Evolutionary conservation across 169 alveolate species (phyloP), one percentile per base, ranked within the genome.

Genomic region (Cryptosporidium meleagridis): DNA sequence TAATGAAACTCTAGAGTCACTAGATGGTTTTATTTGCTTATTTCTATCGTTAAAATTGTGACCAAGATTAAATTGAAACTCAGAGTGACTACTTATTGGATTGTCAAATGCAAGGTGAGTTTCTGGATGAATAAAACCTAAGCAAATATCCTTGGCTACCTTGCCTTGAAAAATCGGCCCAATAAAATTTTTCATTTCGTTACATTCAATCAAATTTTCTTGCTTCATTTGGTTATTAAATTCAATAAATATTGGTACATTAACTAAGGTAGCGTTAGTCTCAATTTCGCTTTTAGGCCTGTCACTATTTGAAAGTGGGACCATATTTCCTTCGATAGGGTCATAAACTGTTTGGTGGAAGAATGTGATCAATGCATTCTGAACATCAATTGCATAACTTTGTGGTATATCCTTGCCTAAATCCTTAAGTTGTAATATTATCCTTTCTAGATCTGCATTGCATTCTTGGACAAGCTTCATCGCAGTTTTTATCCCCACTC

Each of bases 401-500:
- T 26, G 10, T n/a, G 87, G 75, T 41, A 80, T 70, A n/a, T 80
- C 26, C 52, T 80, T 80, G 0, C 87, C 87, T 29, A 80, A 31
- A 21, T 59, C 75, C 26, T 80, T 61, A 16, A 80, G 75, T 62
- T 80, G 87, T 4, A 65, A 48, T 29, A 80, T 62, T 14, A 80
- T 59, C 35, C 44, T 80, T 29, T 59, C 87, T 12, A 80, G 31
- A 31, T 80, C 51, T 33, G 80, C 87, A 58, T 80, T 59, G 37
- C 85, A 87, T 69, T 91, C 89, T 14, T 85, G 70, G 21, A 94
- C 91, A 1, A 91, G 71, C 37, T 93, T 91, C 70, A 85, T 75
- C 16, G 97, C 96, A 31, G 95, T 95, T 70, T 92, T 94, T 41
- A 95, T 92, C 14, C 97, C 97, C 44, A 95, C 92, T 7, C 95